Conservation (phyloP, 345 rosid species). For the Euphorbia tirucalli region DNA sequence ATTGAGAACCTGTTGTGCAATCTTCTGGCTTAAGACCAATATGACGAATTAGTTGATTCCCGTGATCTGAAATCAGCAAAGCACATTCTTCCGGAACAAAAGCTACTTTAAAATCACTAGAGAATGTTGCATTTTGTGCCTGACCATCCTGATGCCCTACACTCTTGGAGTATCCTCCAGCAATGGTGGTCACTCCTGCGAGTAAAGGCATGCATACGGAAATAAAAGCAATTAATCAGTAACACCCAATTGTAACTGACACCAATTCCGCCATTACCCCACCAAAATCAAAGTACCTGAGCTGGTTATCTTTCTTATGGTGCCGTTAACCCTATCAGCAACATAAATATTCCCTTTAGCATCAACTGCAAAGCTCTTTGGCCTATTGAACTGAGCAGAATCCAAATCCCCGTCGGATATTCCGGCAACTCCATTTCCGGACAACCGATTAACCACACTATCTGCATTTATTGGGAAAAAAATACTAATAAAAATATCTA, state of each 20-base stretch:
- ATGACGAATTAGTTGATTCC: slow-evolving; percentile 52
- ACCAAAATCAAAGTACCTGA: slow-evolving; percentile 38
- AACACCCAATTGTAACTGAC: not conserved
- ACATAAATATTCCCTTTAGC: slow-evolving; percentile 64
- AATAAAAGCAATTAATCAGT: not conserved
- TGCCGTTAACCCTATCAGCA: slow-evolving; percentile 53
- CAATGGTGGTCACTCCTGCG: slow-evolving; percentile 62
- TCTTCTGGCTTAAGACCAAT: slow-evolving; percentile 62
- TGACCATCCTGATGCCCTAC: slow-evolving; percentile 37
- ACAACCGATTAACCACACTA: slow-evolving; percentile 38
- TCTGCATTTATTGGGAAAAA: slow-evolving; percentile 27
- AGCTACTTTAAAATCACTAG: slow-evolving; percentile 51
- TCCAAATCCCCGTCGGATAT: slow-evolving; percentile 45
- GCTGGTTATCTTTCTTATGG: slow-evolving; percentile 55
- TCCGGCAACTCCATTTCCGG: slow-evolving; percentile 43
- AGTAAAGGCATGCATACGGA: not conserved
- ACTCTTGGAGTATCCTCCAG: slow-evolving; percentile 48
- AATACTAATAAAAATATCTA: not conserved
- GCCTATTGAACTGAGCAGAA: slow-evolving; percentile 46
- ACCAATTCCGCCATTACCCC: too few relatives aligned
- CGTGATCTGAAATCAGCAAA: slow-evolving; percentile 63
- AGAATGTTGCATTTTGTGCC: slow-evolving; percentile 78
- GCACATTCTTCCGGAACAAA: slow-evolving; percentile 52
- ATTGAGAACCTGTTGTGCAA: too few relatives aligned
- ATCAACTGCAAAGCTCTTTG: slow-evolving; percentile 56